Conservation (phyloP, 1,284 basidiomycete genomes). For the Pseudozyma tsukubaensis region DNA sequence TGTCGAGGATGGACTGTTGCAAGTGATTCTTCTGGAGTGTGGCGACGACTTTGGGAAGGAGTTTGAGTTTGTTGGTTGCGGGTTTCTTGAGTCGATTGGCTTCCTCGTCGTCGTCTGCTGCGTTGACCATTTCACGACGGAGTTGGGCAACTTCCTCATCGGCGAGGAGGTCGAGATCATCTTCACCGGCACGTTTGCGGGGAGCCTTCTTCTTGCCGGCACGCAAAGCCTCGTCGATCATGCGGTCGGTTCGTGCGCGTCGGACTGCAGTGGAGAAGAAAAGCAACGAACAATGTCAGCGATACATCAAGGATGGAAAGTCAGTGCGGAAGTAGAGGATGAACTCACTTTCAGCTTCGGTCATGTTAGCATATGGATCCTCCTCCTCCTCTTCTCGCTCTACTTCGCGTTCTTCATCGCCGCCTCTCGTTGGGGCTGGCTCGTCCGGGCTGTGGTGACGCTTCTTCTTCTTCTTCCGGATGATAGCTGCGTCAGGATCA, state of each 20-base stretch:
- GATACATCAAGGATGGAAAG: not conserved
- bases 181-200: slow-evolving; percentile 51
- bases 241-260: slow-evolving; percentile 32
- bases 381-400: slow-evolving; percentile 36
- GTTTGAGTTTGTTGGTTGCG: slow-evolving; percentile 84
- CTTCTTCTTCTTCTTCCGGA: slow-evolving; percentile 55
- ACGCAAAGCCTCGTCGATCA: slow-evolving; percentile 50
- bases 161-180: slow-evolving; percentile 81
- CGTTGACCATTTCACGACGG: slow-evolving; percentile 84
- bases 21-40: slow-evolving; percentile 91
- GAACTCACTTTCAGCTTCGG: slow-evolving; percentile 44
- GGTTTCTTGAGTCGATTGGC: slow-evolving; percentile 85
- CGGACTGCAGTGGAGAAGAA: slow-evolving; percentile 13
- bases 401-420: slow-evolving; percentile 5
- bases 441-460: slow-evolving; percentile 36
- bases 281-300: not conserved
- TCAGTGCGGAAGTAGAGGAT: no score
- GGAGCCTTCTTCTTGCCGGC: slow-evolving; percentile 53
- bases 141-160: slow-evolving; percentile 90
- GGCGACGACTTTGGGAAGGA: slow-evolving; percentile 90
- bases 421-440: slow-evolving; percentile 2
- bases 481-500: slow-evolving; percentile 28
- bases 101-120: slow-evolving; percentile 85
- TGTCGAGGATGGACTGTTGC: slow-evolving; percentile 92
- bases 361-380: slow-evolving; percentile 41